phyloP scores from a whole-genome alignment of 768 basidiomycete species.

The Cubamyces lactineus region DNA sequence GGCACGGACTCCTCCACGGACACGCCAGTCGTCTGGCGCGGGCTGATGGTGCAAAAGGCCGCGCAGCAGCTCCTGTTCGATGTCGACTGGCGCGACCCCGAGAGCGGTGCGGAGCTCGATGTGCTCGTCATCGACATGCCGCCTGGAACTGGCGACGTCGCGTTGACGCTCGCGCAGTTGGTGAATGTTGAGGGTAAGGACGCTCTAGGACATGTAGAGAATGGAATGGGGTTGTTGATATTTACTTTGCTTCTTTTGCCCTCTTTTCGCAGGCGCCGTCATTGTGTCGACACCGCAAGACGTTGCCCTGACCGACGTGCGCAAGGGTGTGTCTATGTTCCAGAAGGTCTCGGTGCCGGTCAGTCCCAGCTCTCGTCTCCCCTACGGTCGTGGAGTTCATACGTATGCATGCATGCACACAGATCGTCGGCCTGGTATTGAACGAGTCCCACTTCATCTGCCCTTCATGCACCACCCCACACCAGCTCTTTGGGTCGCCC shows the following conservation, averaged over 20 bases:
- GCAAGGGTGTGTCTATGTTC: slow-evolving; percentile 93
- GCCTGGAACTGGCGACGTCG: slow-evolving; percentile 96
- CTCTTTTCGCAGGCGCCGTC: slow-evolving; percentile 67
- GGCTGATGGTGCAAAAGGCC: slow-evolving; percentile 98
- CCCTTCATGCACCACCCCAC: slow-evolving; percentile 64
- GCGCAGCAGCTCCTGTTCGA: slow-evolving; percentile 96
- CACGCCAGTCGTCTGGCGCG: slow-evolving; percentile 91
- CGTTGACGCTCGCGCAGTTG: slow-evolving; percentile 87
- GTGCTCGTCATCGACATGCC: slow-evolving; percentile 94
- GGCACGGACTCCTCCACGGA: slow-evolving; percentile 60
- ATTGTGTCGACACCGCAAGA: slow-evolving; percentile 97
- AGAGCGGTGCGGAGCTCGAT: slow-evolving; percentile 62
- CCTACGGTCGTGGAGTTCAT: too few species aligned
- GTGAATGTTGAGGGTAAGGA: slow-evolving; percentile 78
- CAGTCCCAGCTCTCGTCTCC: slow-evolving; percentile 31
- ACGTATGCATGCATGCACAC: neutral
- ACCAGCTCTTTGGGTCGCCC: slow-evolving; percentile 73
- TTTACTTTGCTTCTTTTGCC: too few species aligned
- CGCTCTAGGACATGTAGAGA: too few species aligned
- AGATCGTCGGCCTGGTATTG: slow-evolving; percentile 88
- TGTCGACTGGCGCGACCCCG: slow-evolving; percentile 76
- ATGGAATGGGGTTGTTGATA: neutral
- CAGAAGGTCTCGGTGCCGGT: slow-evolving; percentile 88
- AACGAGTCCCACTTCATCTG: slow-evolving; percentile 89
- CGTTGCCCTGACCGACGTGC: slow-evolving; percentile 87